Conservation (phyloP, 805 yeast species). For the Scheffersomyces coipomensis region DNA sequence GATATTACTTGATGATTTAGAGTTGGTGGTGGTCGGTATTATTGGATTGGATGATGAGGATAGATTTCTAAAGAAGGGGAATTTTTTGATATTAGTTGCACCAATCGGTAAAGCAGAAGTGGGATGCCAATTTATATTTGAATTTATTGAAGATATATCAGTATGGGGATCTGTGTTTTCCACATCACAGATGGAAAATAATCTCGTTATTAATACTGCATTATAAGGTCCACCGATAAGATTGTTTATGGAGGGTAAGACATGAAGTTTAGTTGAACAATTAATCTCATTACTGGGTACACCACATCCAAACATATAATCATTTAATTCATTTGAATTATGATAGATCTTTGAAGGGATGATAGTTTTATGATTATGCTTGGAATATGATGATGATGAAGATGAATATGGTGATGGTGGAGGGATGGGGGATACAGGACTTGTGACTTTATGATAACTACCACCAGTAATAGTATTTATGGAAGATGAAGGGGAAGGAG, state of each 20-base stretch:
- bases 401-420: background rate
- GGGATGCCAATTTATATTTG: slow-evolving; percentile 38
- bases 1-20: slow-evolving; percentile 13
- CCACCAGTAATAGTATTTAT: background rate
- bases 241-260: slow-evolving; percentile 41
- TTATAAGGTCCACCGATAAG: slow-evolving; percentile 26
- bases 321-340: slow-evolving; percentile 43
- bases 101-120: slow-evolving; percentile 35
- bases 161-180: slow-evolving; percentile 11
- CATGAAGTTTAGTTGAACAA: slow-evolving; percentile 46
- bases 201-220: slow-evolving; percentile 44
- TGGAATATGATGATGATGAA: slow-evolving; percentile 1
- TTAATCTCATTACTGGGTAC: slow-evolving; percentile 47
- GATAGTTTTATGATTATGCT: slow-evolving; percentile 8
- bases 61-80: slow-evolving; percentile 4
- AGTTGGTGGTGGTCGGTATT: background rate
- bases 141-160: background rate
- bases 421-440: background rate
- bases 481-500: slow-evolving; percentile 1
- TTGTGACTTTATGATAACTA: background rate
- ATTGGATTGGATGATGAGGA: background rate
- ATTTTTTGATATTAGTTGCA: slow-evolving; percentile 14
- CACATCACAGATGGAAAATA: slow-evolving; percentile 38
- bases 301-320: slow-evolving; percentile 59
- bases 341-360: slow-evolving; percentile 36